These are phyloP conservation scores for Colletotrichum somersetense DNA, from an alignment of 2,329 filamentous ascomycete species.

Conservation along the genomic window DNA sequence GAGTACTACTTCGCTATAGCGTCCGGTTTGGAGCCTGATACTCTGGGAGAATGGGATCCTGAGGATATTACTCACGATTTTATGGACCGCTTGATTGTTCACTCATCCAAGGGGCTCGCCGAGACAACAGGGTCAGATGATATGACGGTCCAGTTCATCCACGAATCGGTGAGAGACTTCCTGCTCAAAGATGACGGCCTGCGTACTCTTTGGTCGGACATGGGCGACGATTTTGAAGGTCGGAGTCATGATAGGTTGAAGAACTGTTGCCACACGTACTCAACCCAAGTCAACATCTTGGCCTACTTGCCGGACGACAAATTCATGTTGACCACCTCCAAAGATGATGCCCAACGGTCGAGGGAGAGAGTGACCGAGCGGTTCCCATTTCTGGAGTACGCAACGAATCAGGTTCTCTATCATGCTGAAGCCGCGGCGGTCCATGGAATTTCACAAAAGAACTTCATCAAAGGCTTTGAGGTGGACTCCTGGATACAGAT, in stretches of 20 bases:
- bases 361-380: background rate
- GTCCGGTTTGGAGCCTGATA: constrained; percentile 42
- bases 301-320: background rate
- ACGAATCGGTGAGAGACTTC: constrained; percentile 60
- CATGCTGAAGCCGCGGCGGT: constrained; percentile 4
- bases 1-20: constrained; percentile 55
- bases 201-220: background rate
- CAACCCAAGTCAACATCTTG: background rate
- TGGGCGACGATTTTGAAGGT: background rate
- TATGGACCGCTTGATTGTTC: constrained; percentile 48
- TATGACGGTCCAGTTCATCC: constrained; percentile 60
- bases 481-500: background rate
- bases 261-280: constrained; percentile 12
- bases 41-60: constrained; percentile 44
- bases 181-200: constrained; percentile 45
- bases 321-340: background rate
- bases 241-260: background rate
- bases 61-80: constrained; percentile 43
- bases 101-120: constrained; percentile 61
- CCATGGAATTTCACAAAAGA: accelerated
- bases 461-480: accelerated
- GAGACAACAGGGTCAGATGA: constrained; percentile 52
- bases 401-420: background rate
- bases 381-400: constrained; percentile 26
- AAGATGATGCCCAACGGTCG: accelerated